A percentile compares a stretch with the other conserved stretches of the same genome.
Evolutionary conservation across 2,329 filamentous ascomycete species (phyloP).

Genomic region (Raffaelea arxii): DNA sequence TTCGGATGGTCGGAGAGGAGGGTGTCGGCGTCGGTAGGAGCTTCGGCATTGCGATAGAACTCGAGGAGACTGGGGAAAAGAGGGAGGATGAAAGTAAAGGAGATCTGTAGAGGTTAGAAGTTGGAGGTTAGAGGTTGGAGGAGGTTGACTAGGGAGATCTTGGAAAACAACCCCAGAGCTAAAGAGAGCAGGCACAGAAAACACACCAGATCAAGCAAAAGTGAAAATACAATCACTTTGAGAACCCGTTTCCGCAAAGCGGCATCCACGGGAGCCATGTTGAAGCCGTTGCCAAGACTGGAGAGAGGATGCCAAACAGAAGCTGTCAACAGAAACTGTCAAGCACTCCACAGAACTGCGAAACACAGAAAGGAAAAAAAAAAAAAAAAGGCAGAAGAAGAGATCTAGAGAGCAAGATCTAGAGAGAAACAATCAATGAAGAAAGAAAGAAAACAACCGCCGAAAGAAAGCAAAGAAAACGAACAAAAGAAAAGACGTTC

Average conservation of each 20-base stretch:
- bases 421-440: not conserved
- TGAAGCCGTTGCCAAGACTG: slow-evolving; percentile 26
- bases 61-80: slow-evolving; percentile 91
- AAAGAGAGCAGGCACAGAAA: not conserved
- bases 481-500: not conserved
- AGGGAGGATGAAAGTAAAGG: slow-evolving; percentile 96
- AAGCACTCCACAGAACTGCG: too few species aligned
- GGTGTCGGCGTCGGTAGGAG: slow-evolving; percentile 42
- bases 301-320: not conserved
- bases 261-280: slow-evolving; percentile 34
- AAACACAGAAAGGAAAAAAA: not conserved
- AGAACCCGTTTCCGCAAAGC: slow-evolving; percentile 68
- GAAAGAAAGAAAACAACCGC: not conserved
- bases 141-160: not conserved
- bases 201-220: slow-evolving; percentile 79
- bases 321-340: too few species aligned
- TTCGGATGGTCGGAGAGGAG: slow-evolving; percentile 62
- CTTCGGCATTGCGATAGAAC: slow-evolving; percentile 86
- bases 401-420: not conserved
- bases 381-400: not conserved
- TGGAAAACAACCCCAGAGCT: not conserved
- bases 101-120: slow-evolving; percentile 52
- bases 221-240: slow-evolving; percentile 77
- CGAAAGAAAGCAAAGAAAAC: not conserved
- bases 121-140: not conserved